These are phyloP conservation scores for Tolypocladium tropicale DNA, from an alignment of 2,329 filamentous ascomycete genomes.

Conservation along the genomic window DNA sequence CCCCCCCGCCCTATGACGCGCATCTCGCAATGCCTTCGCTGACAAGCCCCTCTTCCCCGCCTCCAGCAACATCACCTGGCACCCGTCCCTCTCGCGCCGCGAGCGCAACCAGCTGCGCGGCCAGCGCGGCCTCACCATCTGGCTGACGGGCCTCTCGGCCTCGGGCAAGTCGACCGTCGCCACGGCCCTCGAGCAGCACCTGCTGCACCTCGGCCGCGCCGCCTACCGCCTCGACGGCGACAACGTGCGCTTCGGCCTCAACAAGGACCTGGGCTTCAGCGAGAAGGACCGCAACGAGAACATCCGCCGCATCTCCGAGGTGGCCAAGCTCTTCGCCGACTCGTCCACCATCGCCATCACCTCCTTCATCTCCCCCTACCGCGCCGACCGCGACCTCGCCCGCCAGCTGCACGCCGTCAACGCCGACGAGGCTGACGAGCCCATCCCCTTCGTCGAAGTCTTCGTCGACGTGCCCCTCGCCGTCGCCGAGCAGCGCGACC, in stretches of 20 bases:
- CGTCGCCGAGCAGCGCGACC: slow-evolving; percentile 88
- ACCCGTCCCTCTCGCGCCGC: slow-evolving; percentile 65
- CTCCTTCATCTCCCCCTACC: slow-evolving; percentile 94
- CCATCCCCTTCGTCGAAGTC: slow-evolving; percentile 86
- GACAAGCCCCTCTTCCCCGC: neutral
- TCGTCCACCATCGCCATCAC: slow-evolving; percentile 79
- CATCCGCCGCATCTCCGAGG: slow-evolving; percentile 89
- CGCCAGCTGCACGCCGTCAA: slow-evolving; percentile 64
- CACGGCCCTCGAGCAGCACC: slow-evolving; percentile 91
- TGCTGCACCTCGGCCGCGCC: slow-evolving; percentile 71
- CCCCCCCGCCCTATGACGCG: neutral
- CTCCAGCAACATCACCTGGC: slow-evolving; percentile 80
- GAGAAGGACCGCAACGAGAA: slow-evolving; percentile 95
- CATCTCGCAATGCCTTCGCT: neutral
- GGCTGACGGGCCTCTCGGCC: slow-evolving; percentile 93
- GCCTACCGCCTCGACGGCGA: slow-evolving; percentile 96
- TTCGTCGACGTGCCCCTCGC: slow-evolving; percentile 86
- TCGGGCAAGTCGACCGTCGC: slow-evolving; percentile 97
- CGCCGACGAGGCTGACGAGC: slow-evolving; percentile 47
- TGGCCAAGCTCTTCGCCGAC: slow-evolving; percentile 95
- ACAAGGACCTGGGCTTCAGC: slow-evolving; percentile 93
- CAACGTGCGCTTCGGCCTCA: slow-evolving; percentile 95
- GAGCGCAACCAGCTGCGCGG: slow-evolving; percentile 67
- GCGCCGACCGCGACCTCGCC: slow-evolving; percentile 73
- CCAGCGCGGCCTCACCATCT: slow-evolving; percentile 89